Conservation (phyloP, 768 basidiomycete genomes). For the Gloeostereum incarnatum region DNA sequence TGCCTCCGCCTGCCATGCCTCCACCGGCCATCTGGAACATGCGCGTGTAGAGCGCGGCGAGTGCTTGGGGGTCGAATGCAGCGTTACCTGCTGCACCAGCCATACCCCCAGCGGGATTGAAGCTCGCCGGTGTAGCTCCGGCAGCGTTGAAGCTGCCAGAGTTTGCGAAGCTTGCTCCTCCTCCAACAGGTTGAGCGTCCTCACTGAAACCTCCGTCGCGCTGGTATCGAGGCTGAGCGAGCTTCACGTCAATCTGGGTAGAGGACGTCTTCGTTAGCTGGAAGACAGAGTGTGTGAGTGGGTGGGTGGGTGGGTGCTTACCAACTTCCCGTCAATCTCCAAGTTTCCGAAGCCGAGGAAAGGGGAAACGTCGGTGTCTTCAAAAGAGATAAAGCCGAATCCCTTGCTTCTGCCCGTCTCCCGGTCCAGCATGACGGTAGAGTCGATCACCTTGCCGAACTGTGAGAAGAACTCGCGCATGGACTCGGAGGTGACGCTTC, state of each 20-base stretch:
- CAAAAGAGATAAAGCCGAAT: slow-evolving; percentile 96
- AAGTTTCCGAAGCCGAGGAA: slow-evolving; percentile 85
- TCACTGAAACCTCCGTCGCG: slow-evolving; percentile 57
- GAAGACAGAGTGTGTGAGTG: neutral
- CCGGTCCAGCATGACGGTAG: slow-evolving; percentile 97
- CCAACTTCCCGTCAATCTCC: slow-evolving; percentile 92
- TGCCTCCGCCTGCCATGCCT: slow-evolving; percentile 18
- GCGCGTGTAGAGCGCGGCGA: slow-evolving; percentile 88
- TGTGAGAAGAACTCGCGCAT: slow-evolving; percentile 92
- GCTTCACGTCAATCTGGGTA: slow-evolving; percentile 88
- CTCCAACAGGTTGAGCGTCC: slow-evolving; percentile 16
- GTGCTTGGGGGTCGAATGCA: slow-evolving; percentile 86
- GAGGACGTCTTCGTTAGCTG: neutral
- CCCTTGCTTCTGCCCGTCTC: slow-evolving; percentile 94
- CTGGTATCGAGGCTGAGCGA: slow-evolving; percentile 86
- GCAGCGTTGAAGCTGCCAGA: slow-evolving; percentile 14
- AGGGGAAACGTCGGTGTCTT: slow-evolving; percentile 82
- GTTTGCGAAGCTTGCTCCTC: slow-evolving; percentile 7
- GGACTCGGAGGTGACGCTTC: slow-evolving; percentile 86
- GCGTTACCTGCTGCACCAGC: slow-evolving; percentile 34
- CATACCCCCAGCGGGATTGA: slow-evolving; percentile 17
- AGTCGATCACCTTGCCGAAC: slow-evolving; percentile 93
- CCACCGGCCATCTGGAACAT: slow-evolving; percentile 85
- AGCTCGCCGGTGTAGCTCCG: slow-evolving; percentile 28
- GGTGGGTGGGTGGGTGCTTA: slow-evolving; percentile 26